Conservation (phyloP, 768 basidiomycete genomes). For the Tephrocybe rancida region DNA sequence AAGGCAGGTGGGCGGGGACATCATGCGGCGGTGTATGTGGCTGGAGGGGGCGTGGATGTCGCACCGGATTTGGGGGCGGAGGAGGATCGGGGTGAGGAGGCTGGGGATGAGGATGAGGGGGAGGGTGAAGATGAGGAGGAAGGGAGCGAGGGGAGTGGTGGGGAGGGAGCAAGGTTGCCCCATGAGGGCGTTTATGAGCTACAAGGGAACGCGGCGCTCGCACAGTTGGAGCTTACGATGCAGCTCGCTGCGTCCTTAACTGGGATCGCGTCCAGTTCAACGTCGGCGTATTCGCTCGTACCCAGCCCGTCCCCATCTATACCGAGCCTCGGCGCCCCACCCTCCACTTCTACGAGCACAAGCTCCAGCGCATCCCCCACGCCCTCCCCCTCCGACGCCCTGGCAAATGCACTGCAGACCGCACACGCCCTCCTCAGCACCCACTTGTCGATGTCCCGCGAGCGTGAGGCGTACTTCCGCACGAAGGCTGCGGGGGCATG, state of each 20-base stretch:
- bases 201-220: constrained; percentile 66
- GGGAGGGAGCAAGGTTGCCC: constrained; percentile 45
- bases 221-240: constrained; percentile 78
- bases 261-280: constrained; percentile 14
- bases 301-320: neutral
- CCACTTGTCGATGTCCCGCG: constrained; percentile 68
- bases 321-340: neutral
- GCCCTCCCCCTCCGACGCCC: neutral
- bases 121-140: constrained; percentile 45
- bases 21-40: neutral
- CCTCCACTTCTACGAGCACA: neutral
- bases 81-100: constrained; percentile 21
- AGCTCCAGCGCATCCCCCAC: neutral
- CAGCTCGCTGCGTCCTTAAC: constrained; percentile 39
- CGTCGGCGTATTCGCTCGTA: neutral
- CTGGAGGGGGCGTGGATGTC: constrained; percentile 1
- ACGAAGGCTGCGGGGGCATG: constrained; percentile 65
- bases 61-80: constrained; percentile 18
- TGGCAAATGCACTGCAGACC: neutral
- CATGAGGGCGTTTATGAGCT: constrained; percentile 62
- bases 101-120: constrained; percentile 31
- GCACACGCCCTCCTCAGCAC: constrained; percentile 59
- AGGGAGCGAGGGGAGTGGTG: constrained; percentile 44
- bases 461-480: constrained; percentile 84
- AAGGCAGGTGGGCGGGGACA: neutral